Conservation (phyloP, 306 rosid species). For the Benincasa hispida region DNA sequence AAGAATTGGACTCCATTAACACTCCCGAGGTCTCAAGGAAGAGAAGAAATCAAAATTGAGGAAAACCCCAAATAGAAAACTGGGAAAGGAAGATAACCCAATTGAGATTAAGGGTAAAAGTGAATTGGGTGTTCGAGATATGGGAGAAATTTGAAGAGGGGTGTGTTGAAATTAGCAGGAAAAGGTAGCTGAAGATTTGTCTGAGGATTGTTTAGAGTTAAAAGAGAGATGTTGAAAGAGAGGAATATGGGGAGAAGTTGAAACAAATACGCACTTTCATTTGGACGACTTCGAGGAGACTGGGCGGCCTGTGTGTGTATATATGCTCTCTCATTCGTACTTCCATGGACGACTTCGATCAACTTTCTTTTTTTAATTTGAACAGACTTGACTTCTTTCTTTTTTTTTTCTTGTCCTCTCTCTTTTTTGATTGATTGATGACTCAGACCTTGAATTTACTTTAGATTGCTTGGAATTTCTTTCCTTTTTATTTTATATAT, state of each 20-base stretch:
- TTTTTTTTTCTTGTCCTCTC: not conserved
- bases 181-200: not conserved
- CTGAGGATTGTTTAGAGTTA: not conserved
- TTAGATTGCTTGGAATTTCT: no score
- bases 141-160: not conserved
- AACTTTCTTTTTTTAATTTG: not conserved
- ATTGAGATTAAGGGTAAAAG: not conserved
- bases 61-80: not conserved
- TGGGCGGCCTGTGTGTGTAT: not conserved
- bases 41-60: not conserved
- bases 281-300: not conserved
- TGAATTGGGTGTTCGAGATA: not conserved
- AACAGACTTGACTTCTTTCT: not conserved
- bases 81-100: not conserved
- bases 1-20: conserved; percentile 26
- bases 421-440: not conserved
- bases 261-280: not conserved
- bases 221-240: not conserved
- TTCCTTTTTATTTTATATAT: no score
- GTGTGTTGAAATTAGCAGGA: not conserved
- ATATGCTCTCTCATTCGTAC: not conserved
- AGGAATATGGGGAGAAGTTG: not conserved
- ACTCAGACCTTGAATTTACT: not conserved
- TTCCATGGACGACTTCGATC: not conserved
- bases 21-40: not conserved